Percentiles rank a stretch among this genome's conserved stretches.
These are phyloP conservation scores for Colletotrichum sojae DNA, from an alignment of 2,329 filamentous ascomycete genomes.

Conservation along the genomic window DNA sequence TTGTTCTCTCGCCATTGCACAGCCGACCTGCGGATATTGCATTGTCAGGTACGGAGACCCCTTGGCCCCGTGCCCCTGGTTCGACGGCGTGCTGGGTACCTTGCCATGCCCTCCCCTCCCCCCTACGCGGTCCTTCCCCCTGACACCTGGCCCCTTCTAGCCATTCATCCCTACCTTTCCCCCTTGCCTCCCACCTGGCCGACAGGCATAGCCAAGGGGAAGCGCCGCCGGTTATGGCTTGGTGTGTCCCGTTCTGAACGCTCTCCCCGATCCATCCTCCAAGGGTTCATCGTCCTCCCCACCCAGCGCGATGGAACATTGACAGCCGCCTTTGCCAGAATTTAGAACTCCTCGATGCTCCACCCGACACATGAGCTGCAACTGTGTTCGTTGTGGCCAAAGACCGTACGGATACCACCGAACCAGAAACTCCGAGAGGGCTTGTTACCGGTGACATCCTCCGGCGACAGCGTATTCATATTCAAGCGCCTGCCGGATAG, in stretches of 20 bases:
- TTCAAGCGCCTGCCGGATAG: too few relatives aligned
- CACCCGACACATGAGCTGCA: not conserved
- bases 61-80: not conserved
- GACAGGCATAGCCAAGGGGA: slow-evolving; percentile 32
- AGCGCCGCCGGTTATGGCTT: slow-evolving; percentile 27
- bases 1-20: slow-evolving; percentile 8
- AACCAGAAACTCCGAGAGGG: too few relatives aligned
- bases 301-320: slow-evolving; percentile 24
- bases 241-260: slow-evolving; percentile 32
- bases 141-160: slow-evolving; percentile 33
- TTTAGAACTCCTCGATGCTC: slow-evolving; percentile 2
- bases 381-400: not conserved
- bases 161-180: slow-evolving; percentile 30
- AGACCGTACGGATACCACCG: too few relatives aligned
- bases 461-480: too few relatives aligned
- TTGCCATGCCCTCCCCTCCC: not conserved
- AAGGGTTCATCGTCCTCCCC: slow-evolving; percentile 36
- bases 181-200: slow-evolving; percentile 37
- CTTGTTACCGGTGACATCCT: too few relatives aligned
- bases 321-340: slow-evolving; percentile 38
- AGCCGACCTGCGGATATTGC: slow-evolving; percentile 18
- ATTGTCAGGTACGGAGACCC: slow-evolving; percentile 14
- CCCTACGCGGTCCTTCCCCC: slow-evolving; percentile 5
- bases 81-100: not conserved
- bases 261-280: slow-evolving; percentile 33